Evolutionary conservation across 2,329 filamentous ascomycete species (phyloP).

Genomic region (Stemphylium vesicarium): DNA sequence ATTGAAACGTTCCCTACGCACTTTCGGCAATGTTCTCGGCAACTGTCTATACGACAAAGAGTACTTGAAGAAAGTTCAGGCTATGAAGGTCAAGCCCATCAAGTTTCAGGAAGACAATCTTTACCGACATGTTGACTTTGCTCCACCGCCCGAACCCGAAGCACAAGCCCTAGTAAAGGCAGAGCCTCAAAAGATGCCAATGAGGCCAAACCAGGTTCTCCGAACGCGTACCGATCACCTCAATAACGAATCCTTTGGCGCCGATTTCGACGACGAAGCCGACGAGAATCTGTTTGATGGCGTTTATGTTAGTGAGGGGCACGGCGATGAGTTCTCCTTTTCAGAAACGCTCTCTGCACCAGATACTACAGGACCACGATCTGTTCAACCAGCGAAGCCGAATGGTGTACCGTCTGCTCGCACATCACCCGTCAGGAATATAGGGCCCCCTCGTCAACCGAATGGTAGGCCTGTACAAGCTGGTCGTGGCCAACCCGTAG

Average conservation of each 20-base stretch:
- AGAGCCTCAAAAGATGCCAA: slow-evolving; percentile 34
- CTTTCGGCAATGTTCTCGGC: slow-evolving; percentile 95
- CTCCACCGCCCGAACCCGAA: slow-evolving; percentile 51
- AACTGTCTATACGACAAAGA: slow-evolving; percentile 99
- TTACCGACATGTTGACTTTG: slow-evolving; percentile 80
- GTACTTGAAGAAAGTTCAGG: slow-evolving; percentile 87
- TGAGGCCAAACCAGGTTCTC: slow-evolving; percentile 30
- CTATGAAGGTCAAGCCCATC: slow-evolving; percentile 79
- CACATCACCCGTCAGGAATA: slow-evolving; percentile 30
- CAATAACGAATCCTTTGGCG: slow-evolving; percentile 41
- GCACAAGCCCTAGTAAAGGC: slow-evolving; percentile 38
- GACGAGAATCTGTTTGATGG: slow-evolving; percentile 64
- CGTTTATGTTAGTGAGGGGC: slow-evolving; percentile 65
- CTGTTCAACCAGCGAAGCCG: slow-evolving; percentile 20
- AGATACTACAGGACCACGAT: slow-evolving; percentile 20
- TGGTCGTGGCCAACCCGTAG: slow-evolving; percentile 26
- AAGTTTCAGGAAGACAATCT: slow-evolving; percentile 81
- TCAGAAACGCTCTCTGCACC: slow-evolving; percentile 28
- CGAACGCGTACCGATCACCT: slow-evolving; percentile 44
- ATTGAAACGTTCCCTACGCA: slow-evolving; percentile 85
- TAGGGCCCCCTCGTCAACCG: slow-evolving; percentile 27
- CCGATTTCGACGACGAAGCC: slow-evolving; percentile 62
- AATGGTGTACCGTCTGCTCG: slow-evolving; percentile 28
- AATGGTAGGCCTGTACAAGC: slow-evolving; percentile 32
- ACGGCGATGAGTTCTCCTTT: slow-evolving; percentile 59